Conservation (phyloP, 83 land plant species). For the Diphasiastrum complanatum region DNA sequence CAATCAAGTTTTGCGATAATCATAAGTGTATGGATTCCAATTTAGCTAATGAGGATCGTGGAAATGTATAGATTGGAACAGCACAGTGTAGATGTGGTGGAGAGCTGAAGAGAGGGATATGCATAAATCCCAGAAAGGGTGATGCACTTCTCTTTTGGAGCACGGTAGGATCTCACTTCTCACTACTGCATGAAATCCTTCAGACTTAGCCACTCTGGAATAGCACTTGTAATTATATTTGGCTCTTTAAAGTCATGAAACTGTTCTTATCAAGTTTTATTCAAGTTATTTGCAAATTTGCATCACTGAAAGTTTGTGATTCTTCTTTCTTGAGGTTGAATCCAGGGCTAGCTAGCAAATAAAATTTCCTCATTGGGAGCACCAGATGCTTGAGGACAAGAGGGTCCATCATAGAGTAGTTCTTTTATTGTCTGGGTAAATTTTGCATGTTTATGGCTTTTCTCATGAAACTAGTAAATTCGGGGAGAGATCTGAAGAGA, state of each 20-base stretch:
- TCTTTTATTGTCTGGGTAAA: too few species aligned
- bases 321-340: not conserved
- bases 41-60: not conserved
- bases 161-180: constrained; percentile 41
- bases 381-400: too few species aligned
- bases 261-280: too few species aligned
- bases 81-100: constrained; percentile 87
- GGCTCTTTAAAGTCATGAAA: not conserved
- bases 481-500: too few species aligned
- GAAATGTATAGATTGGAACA: constrained; percentile 59
- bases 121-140: constrained; percentile 76
- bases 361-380: too few species aligned
- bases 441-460: too few species aligned
- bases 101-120: constrained; percentile 61
- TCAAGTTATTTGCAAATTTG: too few species aligned
- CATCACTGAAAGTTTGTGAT: not conserved
- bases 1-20: too few species aligned
- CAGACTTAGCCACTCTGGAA: not conserved
- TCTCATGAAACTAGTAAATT: too few species aligned
- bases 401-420: too few species aligned
- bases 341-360: not conserved
- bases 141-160: constrained; percentile 98
- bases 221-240: not conserved
- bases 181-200: not conserved
- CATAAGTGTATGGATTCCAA: too few species aligned